Evolutionary conservation across 1,139 yeast species (phyloP), one percentile per base, ranked within the genome.

Genomic region (Diutina sp.): DNA sequence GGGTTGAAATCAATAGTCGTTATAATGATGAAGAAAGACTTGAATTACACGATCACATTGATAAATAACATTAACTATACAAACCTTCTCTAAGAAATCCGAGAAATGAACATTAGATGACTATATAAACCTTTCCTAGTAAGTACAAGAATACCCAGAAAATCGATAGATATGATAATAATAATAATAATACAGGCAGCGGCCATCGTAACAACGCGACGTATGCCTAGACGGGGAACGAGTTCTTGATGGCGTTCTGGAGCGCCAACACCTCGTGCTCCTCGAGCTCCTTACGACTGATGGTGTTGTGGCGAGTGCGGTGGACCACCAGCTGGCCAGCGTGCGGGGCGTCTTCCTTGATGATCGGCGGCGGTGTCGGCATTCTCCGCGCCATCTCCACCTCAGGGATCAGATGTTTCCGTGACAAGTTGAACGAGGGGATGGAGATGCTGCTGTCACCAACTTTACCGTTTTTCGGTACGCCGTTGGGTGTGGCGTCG

Each of bases 181-280:
- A 32, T 30, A 9, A 30, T 35, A 35, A 35, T 35, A 35, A 35
- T 35, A 35, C 41, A 35, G 11, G 16, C 41, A 35, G n/a, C 41
- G 41, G 11, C 41, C 11, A 44, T 9, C 46, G 25, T 21, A 21
- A 21, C 3, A 21, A 21, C 46, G 11, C 21, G n/a, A 6, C n/a
- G 21, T 21, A 2, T 21, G 25, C 25, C 38, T 50, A 50, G 12
- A 28, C 16, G 9, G 53, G 53, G 44, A 50, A 50, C 11, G 41
- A 28, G 32, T 50, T 50, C 25, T 32, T 30, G 32, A 50, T 50
- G 21, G 53, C 53, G 32, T 50, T 50, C 14, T 50, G 21, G 16
- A 14, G 16, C 18, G 53, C 53, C 53, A 50, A 50, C 28, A 12
- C 44, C 21, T 30, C 45, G 53, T 50, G 53, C 44, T 50, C 53